A percentile compares a stretch with the other conserved stretches of the same genome.
These are phyloP conservation scores for Fomes fomentarius DNA, from an alignment of 1,284 basidiomycete genomes.

Conservation along the genomic window DNA sequence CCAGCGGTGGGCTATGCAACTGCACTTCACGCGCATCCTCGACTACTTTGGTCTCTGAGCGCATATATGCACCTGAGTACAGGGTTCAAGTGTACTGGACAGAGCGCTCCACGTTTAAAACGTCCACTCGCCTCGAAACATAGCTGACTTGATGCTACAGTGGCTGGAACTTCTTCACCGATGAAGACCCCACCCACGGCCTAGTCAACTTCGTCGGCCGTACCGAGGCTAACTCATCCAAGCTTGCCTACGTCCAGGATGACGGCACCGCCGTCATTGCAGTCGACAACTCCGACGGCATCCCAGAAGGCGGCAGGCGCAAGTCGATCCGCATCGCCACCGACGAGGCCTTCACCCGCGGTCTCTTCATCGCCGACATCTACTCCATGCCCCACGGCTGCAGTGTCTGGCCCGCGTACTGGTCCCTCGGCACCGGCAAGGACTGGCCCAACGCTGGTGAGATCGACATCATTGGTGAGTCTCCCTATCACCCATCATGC, in stretches of 20 bases:
- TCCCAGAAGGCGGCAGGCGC: constrained; percentile 57
- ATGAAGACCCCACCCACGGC: constrained; percentile 59
- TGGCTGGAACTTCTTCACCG: constrained; percentile 65
- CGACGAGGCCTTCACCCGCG: constrained; percentile 65
- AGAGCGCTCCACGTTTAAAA: neutral
- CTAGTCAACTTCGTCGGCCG: constrained; percentile 25
- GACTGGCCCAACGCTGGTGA: constrained; percentile 72
- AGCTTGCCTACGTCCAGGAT: constrained; percentile 60
- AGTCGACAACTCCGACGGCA: constrained; percentile 59
- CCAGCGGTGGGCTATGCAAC: no score
- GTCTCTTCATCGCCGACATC: constrained; percentile 83
- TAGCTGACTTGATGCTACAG: constrained; percentile 36
- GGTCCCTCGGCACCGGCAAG: constrained; percentile 53
- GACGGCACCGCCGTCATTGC: constrained; percentile 59
- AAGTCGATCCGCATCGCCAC: constrained; percentile 78
- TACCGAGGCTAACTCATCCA: constrained; percentile 48
- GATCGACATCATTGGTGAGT: constrained; percentile 38
- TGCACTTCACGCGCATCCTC: no score
- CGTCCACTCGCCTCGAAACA: neutral
- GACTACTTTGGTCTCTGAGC: no score
- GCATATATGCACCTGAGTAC: no score
- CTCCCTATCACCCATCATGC: neutral
- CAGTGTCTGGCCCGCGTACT: constrained; percentile 81
- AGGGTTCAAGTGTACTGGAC: neutral
- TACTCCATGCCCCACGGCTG: constrained; percentile 79